Evolutionary conservation across 2,329 filamentous ascomycete species (phyloP).

Genomic region (Trichoderma hamatum): DNA sequence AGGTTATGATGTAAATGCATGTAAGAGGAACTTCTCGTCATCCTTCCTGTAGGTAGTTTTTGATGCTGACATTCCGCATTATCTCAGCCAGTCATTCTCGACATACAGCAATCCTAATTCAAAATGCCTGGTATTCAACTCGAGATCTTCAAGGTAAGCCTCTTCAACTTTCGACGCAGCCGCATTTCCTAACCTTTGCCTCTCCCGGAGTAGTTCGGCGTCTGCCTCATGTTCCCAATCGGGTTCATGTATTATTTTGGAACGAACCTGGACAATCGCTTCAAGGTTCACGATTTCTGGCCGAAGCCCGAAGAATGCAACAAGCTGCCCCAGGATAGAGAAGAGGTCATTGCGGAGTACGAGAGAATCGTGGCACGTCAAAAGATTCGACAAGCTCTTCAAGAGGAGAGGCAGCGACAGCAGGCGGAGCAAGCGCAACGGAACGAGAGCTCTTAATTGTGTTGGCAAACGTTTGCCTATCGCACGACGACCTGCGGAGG

Average conservation of each 20-base stretch:
- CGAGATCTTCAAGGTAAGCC: conserved; percentile 85
- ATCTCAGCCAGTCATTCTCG: not conserved
- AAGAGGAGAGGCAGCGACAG: conserved; percentile 41
- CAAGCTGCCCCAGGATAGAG: conserved; percentile 72
- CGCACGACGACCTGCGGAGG: not conserved
- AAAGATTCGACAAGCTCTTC: conserved; percentile 73
- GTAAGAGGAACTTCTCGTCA: conserved; percentile 8
- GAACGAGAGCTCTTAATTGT: conserved; percentile 32
- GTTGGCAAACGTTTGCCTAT: not conserved
- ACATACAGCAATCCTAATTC: not conserved
- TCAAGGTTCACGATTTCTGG: conserved; percentile 91
- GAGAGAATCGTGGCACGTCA: conserved; percentile 66
- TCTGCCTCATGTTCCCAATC: conserved; percentile 98
- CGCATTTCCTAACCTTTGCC: not conserved
- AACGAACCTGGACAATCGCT: conserved; percentile 92
- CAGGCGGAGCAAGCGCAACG: conserved; percentile 33
- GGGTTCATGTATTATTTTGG: conserved; percentile 99
- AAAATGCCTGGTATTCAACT: conserved; percentile 82
- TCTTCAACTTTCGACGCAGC: not conserved
- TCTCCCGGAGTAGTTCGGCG: conserved; percentile 73
- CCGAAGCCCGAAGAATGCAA: conserved; percentile 78
- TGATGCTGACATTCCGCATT: not conserved
- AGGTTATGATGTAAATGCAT: conserved; percentile 29
- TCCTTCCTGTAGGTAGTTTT: not conserved
- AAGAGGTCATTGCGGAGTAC: conserved; percentile 83